Conservation (phyloP, 1,284 basidiomycete genomes). For the Coriolopsis trogii region DNA sequence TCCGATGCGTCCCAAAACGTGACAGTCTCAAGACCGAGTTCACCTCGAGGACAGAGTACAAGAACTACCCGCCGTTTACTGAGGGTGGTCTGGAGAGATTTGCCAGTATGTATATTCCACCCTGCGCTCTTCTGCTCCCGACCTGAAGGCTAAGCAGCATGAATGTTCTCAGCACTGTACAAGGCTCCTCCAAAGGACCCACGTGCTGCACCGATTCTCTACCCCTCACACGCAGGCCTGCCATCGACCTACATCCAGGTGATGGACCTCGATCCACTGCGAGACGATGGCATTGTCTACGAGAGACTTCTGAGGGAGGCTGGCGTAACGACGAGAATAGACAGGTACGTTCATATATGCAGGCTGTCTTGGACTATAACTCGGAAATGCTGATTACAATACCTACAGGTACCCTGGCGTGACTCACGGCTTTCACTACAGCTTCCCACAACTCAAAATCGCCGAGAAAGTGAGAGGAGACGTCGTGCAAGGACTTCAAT, state of each 20-base stretch:
- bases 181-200: slow-evolving; percentile 15
- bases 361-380: background rate
- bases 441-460: background rate
- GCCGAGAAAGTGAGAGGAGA: background rate
- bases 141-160: too few species aligned
- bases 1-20: too few species aligned
- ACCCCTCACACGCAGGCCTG: slow-evolving; percentile 17
- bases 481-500: background rate
- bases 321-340: slow-evolving; percentile 22
- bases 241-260: slow-evolving; percentile 27
- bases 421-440: slow-evolving; percentile 8
- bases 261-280: slow-evolving; percentile 22
- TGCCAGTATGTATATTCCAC: too few species aligned
- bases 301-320: slow-evolving; percentile 24
- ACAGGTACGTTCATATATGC: slow-evolving; percentile 24
- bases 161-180: slow-evolving; percentile 10
- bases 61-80: background rate
- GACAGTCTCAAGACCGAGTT: background rate
- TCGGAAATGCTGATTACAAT: background rate
- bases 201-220: slow-evolving; percentile 21
- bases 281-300: slow-evolving; percentile 30
- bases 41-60: background rate
- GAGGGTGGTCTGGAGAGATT: too few species aligned
- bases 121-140: too few species aligned
- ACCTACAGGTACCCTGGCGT: slow-evolving; percentile 16